These are phyloP conservation scores for Leccinum subtestaceum DNA, from an alignment of 768 basidiomycete species.

Conservation along the genomic window DNA sequence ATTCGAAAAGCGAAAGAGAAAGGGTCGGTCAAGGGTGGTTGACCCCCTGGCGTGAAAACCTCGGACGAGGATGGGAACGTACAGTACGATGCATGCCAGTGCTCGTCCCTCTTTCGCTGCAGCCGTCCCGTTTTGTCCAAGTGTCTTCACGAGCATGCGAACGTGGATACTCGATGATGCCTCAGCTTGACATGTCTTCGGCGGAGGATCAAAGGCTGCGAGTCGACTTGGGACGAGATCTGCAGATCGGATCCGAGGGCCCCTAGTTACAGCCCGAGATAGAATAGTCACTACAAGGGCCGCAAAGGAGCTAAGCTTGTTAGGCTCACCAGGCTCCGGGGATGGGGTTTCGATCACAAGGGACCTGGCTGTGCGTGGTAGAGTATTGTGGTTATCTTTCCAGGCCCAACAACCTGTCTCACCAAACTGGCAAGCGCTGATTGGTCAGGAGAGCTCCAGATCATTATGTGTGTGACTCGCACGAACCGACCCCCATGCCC, in stretches of 20 bases:
- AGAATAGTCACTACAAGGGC: not conserved
- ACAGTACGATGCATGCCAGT: not conserved
- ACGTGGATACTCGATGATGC: not conserved
- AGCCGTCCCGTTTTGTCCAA: not conserved
- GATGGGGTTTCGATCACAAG: not conserved
- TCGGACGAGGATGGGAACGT: not conserved
- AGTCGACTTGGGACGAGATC: not conserved
- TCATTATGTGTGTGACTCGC: no score
- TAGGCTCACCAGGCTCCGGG: not conserved
- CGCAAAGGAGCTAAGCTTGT: not conserved
- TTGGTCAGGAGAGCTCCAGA: no score
- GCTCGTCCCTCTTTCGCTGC: not conserved
- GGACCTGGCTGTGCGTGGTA: not conserved
- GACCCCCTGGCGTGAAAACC: not conserved
- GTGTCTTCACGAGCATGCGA: not conserved
- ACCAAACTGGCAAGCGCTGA: no score
- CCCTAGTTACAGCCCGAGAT: not conserved
- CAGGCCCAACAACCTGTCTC: no score
- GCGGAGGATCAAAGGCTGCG: not conserved
- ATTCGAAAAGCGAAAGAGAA: not conserved
- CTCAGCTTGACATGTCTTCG: not conserved
- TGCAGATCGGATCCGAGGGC: not conserved
- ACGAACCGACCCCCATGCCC: no score
- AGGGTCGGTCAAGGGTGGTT: not conserved
- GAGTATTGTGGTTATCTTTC: no score